Base-by-base conservation (phyloP, 371 early-diverging fungal species). In the Actinomortierella wolfii region DNA sequence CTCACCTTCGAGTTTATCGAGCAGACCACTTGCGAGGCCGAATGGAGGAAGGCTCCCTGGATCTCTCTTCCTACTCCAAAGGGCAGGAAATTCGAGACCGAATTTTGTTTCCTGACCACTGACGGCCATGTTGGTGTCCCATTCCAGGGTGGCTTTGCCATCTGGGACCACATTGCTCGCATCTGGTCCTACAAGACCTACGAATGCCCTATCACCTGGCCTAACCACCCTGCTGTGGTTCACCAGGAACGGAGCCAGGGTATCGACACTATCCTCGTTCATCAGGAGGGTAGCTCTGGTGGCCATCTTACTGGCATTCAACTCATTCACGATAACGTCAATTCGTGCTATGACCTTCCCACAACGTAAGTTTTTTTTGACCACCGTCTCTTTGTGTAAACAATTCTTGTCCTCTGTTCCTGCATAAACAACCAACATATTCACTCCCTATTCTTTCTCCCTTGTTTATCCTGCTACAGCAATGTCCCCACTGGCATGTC, bases 151-250 rank as follows among this genome's bases (percentile, higher is more conserved):
- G 70, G 70, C 57, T 43, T 69, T 34, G 70, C 70, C 43, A 29
- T 69, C 51, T 69, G 70, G 70, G 56, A 69, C 50, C 70, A 69
- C 42, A 64, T 64, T 64, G 70, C 61, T 47, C 70, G 70, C 20
- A 64, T 61, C 42, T 69, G 70, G 70, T 50, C 64, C 57, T 64
- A 60, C 50, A 28, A 49, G 54, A 21, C 18, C 29, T 59, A 64
- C 29, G 51, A 61, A n/a, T 69, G 70, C 42, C 39, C 51, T 14
- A 1, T 69, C 40, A 61, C 60, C 17, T 69, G 64, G 41, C 70
- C 70, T 40, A 70, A 70, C 58, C 59, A 70, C 39, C 57, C 64
- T 18, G 64, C 70, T 18, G 14, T 64, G 47, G 70, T 70, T 50
- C 53, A 54, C 58, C 70, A 70, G 61, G 40, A 70, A 55, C 28